A percentile compares a stretch with the other conserved stretches of the same genome.
Evolutionary conservation across 441 rosid genomes (phyloP).

Genomic region (Pelargonium citronellum): DNA sequence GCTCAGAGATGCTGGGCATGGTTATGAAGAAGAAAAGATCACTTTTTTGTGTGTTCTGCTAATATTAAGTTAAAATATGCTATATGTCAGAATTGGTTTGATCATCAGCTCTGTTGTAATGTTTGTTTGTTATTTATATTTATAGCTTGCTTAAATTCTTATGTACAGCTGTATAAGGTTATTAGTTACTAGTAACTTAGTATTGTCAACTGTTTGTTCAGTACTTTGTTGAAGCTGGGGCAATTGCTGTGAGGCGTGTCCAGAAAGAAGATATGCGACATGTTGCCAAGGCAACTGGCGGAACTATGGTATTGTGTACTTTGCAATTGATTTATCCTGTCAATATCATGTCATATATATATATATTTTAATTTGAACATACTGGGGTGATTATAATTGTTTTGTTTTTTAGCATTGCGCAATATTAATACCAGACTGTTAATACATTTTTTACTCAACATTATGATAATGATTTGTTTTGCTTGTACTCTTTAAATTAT

Average conservation of each 20-base stretch:
- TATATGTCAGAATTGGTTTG: background rate
- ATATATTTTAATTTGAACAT: no score
- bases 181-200: background rate
- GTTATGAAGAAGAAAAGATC: background rate
- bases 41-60: background rate
- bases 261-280: constrained; percentile 97
- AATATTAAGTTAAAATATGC: background rate
- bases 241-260: constrained; percentile 95
- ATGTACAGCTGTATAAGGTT: background rate
- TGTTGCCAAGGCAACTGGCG: constrained; percentile 98
- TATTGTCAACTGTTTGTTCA: constrained; percentile 29
- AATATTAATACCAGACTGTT: no score
- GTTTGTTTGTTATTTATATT: background rate
- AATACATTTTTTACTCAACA: no score
- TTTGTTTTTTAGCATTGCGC: no score
- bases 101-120: background rate
- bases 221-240: constrained; percentile 97
- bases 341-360: background rate
- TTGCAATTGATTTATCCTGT: background rate
- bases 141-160: background rate
- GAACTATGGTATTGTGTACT: constrained; percentile 53
- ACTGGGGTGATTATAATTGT: no score
- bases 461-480: background rate
- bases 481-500: background rate
- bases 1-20: background rate